Evolutionary conservation across 371 early-diverging fungal genomes (phyloP).

Genomic region (Umbelopsis sp.): DNA sequence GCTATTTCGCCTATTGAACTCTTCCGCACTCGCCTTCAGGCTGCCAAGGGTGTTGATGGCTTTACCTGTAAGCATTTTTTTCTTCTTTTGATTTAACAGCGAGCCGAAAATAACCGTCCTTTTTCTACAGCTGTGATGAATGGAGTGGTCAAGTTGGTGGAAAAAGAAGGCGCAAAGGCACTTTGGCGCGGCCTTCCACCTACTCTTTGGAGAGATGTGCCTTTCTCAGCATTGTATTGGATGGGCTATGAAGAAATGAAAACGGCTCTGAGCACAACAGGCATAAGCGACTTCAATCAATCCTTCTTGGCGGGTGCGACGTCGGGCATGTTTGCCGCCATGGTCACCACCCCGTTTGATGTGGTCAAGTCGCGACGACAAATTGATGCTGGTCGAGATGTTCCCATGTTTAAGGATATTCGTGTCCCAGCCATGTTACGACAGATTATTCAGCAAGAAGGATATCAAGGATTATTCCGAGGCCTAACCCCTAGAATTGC

Average conservation of each 20-base stretch:
- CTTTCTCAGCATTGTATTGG: slow-evolving; percentile 93
- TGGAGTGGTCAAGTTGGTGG: slow-evolving; percentile 67
- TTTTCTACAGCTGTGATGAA: slow-evolving; percentile 52
- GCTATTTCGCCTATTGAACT: slow-evolving; percentile 90
- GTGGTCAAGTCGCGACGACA: slow-evolving; percentile 92
- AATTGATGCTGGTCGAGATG: slow-evolving; percentile 47
- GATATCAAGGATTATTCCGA: slow-evolving; percentile 73
- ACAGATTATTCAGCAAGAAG: slow-evolving; percentile 72
- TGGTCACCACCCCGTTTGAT: slow-evolving; percentile 93
- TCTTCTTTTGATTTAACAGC: not conserved
- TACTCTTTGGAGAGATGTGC: slow-evolving; percentile 94
- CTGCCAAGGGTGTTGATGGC: slow-evolving; percentile 52
- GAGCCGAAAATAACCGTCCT: no score
- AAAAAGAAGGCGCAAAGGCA: slow-evolving; percentile 58
- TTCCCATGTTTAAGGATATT: slow-evolving; percentile 24
- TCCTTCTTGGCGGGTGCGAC: slow-evolving; percentile 75
- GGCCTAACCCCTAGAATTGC: slow-evolving; percentile 81
- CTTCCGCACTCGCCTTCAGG: slow-evolving; percentile 88
- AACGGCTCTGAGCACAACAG: slow-evolving; percentile 6
- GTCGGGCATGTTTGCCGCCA: slow-evolving; percentile 85
- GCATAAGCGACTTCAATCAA: slow-evolving; percentile 45
- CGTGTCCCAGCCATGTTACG: slow-evolving; percentile 37
- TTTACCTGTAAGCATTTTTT: slow-evolving; percentile 38
- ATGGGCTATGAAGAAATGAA: slow-evolving; percentile 81
- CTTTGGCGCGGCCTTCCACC: slow-evolving; percentile 90